A percentile compares a stretch with the other conserved stretches of the same genome.
Conservation (phyloP, 192 early-diverging fungal genomes). For the Podila clonocystis region DNA sequence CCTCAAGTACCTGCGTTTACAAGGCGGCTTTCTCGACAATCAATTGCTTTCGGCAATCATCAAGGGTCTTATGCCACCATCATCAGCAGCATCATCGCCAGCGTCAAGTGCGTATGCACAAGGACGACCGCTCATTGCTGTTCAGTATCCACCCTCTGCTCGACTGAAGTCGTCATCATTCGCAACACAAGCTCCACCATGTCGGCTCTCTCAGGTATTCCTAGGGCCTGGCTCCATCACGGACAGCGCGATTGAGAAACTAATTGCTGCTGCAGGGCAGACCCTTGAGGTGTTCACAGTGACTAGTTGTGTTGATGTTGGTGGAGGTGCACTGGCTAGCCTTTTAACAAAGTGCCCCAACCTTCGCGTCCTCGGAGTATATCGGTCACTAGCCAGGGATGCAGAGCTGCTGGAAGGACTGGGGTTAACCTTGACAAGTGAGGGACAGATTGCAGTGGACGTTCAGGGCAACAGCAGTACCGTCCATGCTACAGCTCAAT, state of each 20-base stretch:
- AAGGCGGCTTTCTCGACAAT: constrained; percentile 43
- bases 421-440: constrained; percentile 12
- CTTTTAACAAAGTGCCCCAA: constrained; percentile 38
- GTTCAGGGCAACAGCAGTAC: background rate
- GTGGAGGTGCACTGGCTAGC: constrained; percentile 34
- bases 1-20: constrained; percentile 22
- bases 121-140: background rate
- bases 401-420: constrained; percentile 32
- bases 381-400: constrained; percentile 28
- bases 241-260: constrained; percentile 39
- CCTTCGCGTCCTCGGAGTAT: constrained; percentile 32
- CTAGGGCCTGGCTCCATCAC: constrained; percentile 44
- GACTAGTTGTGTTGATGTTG: constrained; percentile 46
- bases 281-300: constrained; percentile 31
- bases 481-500: background rate
- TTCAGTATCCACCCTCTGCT: too few relatives aligned
- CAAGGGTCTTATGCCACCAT: constrained; percentile 8
- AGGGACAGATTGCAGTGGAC: background rate
- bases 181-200: background rate
- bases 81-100: background rate
- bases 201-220: constrained; percentile 37
- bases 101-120: background rate
- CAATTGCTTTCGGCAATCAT: constrained; percentile 29
- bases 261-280: constrained; percentile 26
- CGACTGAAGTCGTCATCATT: too few relatives aligned